Base-by-base conservation (phyloP, 1,284 basidiomycete species). In the Schizophyllum amplum region DNA sequence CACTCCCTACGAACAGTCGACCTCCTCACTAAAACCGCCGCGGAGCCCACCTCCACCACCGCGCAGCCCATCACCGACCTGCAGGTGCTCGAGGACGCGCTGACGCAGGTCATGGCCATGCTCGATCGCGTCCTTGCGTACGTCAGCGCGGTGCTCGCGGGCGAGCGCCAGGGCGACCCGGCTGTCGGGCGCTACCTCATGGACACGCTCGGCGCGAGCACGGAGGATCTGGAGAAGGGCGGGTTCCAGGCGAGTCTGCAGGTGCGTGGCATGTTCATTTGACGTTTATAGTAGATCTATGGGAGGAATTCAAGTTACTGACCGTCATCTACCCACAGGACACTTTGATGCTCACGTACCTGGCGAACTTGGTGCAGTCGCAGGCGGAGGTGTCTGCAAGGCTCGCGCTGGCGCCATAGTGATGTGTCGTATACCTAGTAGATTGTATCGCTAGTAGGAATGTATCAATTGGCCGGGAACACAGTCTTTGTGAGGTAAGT, bases 331-430 rank as follows among this genome's bases (percentile, higher is more conserved):
- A 53, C 53, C 54, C 64, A 46, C 76, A 97, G 85, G 94, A 97
- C 70, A 92, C 88, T 20, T 78, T 97, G 62, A 96, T 95, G 87
- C 85, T 98, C 57, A 92, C 92, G 50, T 99, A 98, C 76, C 80
- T 99, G 63, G 90, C 94, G 51, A 98, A 94, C 72, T 82, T 99
- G 62, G 90, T 98, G 56, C 84, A 94, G 64, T 88, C 92, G 60
- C 96, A 99, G 76, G 91, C 93, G 56, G 95, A 98, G 72, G 85
- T 98, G 48, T 92, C 94, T 3, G 84, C 92, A 51, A 83, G 96
- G 65, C 78, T 99, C 68, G 90, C 92, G 55, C 80, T 99, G 59
- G 82, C 92, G 57, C 76, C 68, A 54, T 70, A 67, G 57, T 71
- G 67, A 64, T 13, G 33, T 42, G 33, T 42, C 17, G 33, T 42